A percentile compares a stretch with the other conserved stretches of the same genome.
Evolutionary conservation across 192 early-diverging fungal genomes (phyloP).

Genomic region (Pilobolus umbonatus): DNA sequence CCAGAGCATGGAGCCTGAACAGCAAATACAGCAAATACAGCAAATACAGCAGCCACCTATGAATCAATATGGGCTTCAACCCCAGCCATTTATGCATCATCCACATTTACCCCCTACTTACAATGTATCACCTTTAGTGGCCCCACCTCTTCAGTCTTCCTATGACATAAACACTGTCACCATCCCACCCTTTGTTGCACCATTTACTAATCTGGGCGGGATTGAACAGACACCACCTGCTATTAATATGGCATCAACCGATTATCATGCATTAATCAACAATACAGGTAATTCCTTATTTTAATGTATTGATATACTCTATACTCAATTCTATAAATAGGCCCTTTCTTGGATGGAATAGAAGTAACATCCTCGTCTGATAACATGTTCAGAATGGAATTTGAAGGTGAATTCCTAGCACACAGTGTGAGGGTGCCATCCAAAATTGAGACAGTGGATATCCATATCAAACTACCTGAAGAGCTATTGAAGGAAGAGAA

Average conservation of each 20-base stretch:
- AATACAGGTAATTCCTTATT: background rate
- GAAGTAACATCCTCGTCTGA: conserved; percentile 1
- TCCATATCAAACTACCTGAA: conserved; percentile 9
- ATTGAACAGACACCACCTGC: background rate
- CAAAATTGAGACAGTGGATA: conserved; percentile 12
- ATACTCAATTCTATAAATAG: too few species aligned
- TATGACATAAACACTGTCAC: too few species aligned
- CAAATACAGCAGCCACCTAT: background rate
- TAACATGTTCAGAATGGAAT: background rate
- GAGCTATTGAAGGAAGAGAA: background rate
- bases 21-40: background rate
- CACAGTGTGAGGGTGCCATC: conserved; percentile 19
- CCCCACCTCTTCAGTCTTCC: background rate
- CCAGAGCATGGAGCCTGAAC: conserved; percentile 11
- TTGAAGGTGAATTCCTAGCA: conserved; percentile 14
- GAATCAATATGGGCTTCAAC: background rate
- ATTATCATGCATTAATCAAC: background rate
- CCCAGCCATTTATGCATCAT: background rate
- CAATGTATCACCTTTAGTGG: background rate
- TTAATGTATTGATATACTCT: too few species aligned
- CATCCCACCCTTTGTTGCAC: too few species aligned
- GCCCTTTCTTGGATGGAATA: background rate
- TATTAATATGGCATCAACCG: background rate
- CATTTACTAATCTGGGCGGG: too few species aligned
- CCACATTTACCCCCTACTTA: background rate